A percentile compares a stretch with the other conserved stretches of the same genome.
Evolutionary conservation across 2,329 filamentous ascomycete genomes (phyloP).

Genomic region (Fusarium euwallaceae): DNA sequence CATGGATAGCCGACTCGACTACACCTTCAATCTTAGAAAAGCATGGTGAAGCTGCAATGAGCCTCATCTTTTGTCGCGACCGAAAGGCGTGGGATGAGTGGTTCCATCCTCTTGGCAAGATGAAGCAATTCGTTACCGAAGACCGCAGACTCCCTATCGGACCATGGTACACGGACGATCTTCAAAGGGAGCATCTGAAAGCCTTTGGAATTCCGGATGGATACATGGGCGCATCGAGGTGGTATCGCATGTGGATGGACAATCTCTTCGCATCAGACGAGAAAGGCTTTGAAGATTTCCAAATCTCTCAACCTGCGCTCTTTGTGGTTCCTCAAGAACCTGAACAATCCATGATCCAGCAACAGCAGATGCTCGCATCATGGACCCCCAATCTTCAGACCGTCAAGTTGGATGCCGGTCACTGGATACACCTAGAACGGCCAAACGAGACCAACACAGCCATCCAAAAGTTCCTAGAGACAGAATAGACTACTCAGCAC

Average conservation of each 20-base stretch:
- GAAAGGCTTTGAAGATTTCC: conserved; percentile 29
- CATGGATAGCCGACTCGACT: conserved; percentile 40
- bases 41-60: conserved; percentile 46
- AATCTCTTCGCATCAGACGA: conserved; percentile 48
- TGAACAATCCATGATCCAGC: conserved; percentile 29
- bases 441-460: conserved; percentile 39
- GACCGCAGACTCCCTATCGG: conserved; percentile 39
- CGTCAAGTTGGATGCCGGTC: conserved; percentile 49
- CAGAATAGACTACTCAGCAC: conserved; percentile 31
- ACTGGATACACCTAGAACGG: conserved; percentile 53
- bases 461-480: conserved; percentile 38
- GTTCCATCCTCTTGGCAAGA: conserved; percentile 47
- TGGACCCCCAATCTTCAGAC: conserved; percentile 54
- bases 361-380: conserved; percentile 44
- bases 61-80: conserved; percentile 47
- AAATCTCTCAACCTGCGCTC: conserved; percentile 37
- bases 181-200: conserved; percentile 43
- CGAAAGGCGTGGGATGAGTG: conserved; percentile 41
- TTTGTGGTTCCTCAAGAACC: conserved; percentile 42
- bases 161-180: conserved; percentile 42
- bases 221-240: conserved; percentile 48
- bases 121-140: conserved; percentile 46
- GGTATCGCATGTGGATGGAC: conserved; percentile 50
- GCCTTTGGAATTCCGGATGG: conserved; percentile 41
- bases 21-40: conserved; percentile 41